phyloP scores from a whole-genome alignment of 1,284 basidiomycete species.

The Schizophyllum commune region DNA sequence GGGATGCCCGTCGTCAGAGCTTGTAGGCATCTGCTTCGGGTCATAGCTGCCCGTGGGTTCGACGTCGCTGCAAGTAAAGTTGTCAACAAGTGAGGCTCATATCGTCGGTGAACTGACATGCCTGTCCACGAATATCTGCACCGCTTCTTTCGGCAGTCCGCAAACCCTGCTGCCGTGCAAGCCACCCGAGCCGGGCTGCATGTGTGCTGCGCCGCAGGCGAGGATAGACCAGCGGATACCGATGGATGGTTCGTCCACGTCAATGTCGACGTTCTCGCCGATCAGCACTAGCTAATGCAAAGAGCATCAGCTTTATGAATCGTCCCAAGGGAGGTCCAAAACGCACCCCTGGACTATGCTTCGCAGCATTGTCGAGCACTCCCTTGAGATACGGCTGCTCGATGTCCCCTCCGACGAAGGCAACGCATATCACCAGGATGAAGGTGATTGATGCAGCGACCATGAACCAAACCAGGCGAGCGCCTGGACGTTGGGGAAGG shows the following conservation, averaged over 20 bases:
- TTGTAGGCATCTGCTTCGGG: conserved; percentile 36
- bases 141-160: conserved; percentile 36
- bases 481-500: conserved; percentile 20
- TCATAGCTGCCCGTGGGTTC: conserved; percentile 36
- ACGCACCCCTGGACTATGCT: conserved; percentile 38
- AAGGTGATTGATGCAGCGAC: conserved; percentile 38
- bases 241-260: conserved; percentile 49
- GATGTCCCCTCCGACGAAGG: conserved; percentile 39
- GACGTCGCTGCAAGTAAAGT: conserved; percentile 18
- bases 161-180: conserved; percentile 38
- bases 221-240: conserved; percentile 50
- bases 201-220: conserved; percentile 39
- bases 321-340: neutral
- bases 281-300: conserved; percentile 38
- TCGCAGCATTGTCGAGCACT: conserved; percentile 34
- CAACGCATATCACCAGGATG: conserved; percentile 37
- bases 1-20: conserved; percentile 29
- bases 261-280: conserved; percentile 49
- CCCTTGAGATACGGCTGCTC: conserved; percentile 34
- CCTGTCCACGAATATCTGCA: conserved; percentile 45
- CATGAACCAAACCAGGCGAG: conserved; percentile 24
- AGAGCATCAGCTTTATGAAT: neutral
- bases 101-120: conserved; percentile 18
- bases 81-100: neutral
- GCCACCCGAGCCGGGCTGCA: conserved; percentile 43